A percentile compares a stretch with the other conserved stretches of the same genome.
These are phyloP conservation scores for Aspergillus luchuensis DNA, from an alignment of 2,329 filamentous ascomycete genomes.

Conservation along the genomic window DNA sequence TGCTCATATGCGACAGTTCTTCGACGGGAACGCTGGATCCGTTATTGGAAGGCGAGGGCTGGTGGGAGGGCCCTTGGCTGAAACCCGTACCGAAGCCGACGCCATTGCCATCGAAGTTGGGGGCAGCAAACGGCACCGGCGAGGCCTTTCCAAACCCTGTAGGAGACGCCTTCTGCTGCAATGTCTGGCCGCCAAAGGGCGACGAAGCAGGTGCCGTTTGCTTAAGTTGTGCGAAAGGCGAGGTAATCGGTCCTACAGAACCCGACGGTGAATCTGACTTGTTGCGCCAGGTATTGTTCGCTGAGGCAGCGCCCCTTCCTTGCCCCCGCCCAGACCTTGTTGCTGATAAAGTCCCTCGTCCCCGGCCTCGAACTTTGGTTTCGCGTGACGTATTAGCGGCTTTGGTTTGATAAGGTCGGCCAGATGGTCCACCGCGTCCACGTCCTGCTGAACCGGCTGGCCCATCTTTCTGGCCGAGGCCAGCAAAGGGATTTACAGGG, in stretches of 20 bases:
- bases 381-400: slow-evolving; percentile 21
- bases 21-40: slow-evolving; percentile 24
- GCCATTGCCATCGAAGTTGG: slow-evolving; percentile 14
- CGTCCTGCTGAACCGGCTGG: slow-evolving; percentile 26
- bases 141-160: slow-evolving; percentile 22
- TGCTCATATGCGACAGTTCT: slow-evolving; percentile 24
- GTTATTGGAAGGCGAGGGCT: slow-evolving; percentile 13
- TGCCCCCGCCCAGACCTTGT: slow-evolving; percentile 20
- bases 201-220: slow-evolving; percentile 21
- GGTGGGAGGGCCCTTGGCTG: slow-evolving; percentile 11
- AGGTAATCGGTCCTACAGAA: slow-evolving; percentile 13
- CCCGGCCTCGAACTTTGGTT: slow-evolving; percentile 25
- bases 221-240: slow-evolving; percentile 31
- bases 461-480: slow-evolving; percentile 30
- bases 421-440: slow-evolving; percentile 28
- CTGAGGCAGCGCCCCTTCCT: slow-evolving; percentile 22
- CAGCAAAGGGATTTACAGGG: slow-evolving; percentile 33
- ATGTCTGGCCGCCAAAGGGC: slow-evolving; percentile 18
- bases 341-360: slow-evolving; percentile 19
- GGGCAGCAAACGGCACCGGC: slow-evolving; percentile 16
- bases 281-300: slow-evolving; percentile 22
- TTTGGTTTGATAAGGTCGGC: slow-evolving; percentile 22
- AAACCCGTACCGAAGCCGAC: slow-evolving; percentile 23
- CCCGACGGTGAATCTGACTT: slow-evolving; percentile 17
- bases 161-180: slow-evolving; percentile 26